Evolutionary conservation across 352 stramenopile species (phyloP), one percentile per base, ranked within the genome.

Genomic region (Phytophthora fragariaefolia): DNA sequence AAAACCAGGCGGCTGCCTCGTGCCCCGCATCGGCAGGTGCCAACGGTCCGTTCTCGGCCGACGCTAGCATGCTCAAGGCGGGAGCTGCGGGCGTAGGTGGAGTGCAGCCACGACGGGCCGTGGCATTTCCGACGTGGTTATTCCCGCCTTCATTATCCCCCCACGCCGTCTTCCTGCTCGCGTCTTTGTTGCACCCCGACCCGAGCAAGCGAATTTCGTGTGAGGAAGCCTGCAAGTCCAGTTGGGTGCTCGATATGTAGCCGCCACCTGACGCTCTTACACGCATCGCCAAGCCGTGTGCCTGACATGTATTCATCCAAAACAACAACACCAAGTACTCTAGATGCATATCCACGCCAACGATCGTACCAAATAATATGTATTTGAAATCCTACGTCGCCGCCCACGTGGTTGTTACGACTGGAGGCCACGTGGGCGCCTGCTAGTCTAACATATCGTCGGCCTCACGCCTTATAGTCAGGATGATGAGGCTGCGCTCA

Each of bases 141-240:
- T 97, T 97, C 71, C 87, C 90, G 10, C 67, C 82, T 13, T 83
- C 81, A 63, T 74, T 97, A 56, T 90, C 81, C 4, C 75, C 85
- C 3, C 34, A 76, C 9, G 83, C 86, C 2, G 79, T 86, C 20
- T 89, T 88, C 47, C 49, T 97, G 30, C 75, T 97, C 56, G 71
- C 81, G 18, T 88, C 80, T 30, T 73, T 97, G 58, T 77, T 97
- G n/a, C 85, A 97, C 58, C 85, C 90, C 13, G 89, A 96, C 50
- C 90, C 90, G 15, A 83, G 70, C 42, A 90, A 89, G 30, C 85
- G 90, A 4, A 84, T 80, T 38, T 90, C 86, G 24, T 93, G 87
- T 36, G 89, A 94, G 62, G 89, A 97, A 58, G 88, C 89, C 28
- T 92, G 78, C 69, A 91, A 91, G 50, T 88, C 84, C 10, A 60